A percentile compares a stretch with the other conserved stretches of the same genome.
Evolutionary conservation across 208 protist species (phyloP).

Genomic region (Wallacemonas sp.): DNA sequence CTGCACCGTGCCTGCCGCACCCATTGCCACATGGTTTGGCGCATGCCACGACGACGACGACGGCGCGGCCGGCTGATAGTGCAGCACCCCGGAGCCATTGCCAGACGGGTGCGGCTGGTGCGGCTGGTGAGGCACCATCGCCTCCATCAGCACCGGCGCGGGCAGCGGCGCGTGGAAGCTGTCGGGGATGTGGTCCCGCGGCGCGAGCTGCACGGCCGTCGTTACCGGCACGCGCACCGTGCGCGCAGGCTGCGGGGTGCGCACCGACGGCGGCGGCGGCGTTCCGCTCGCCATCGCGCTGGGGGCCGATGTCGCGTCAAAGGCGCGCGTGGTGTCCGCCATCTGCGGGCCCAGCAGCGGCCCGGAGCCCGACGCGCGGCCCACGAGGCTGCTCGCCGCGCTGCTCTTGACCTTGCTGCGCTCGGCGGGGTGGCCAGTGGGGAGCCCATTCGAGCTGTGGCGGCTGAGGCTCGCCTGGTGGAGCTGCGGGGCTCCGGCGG

Average conservation of each 20-base stretch:
- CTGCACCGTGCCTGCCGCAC: slow-evolving; percentile 24
- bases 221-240: background rate
- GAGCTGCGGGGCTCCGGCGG: slow-evolving; percentile 1
- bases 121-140: background rate
- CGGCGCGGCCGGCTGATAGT: background rate
- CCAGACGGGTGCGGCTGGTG: background rate
- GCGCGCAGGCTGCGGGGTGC: background rate
- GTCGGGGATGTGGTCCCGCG: background rate
- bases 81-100: background rate
- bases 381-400: too few species aligned
- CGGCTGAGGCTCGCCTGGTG: background rate
- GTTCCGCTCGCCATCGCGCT: background rate
- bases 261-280: background rate
- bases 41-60: too few species aligned
- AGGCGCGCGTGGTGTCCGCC: background rate
- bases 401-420: too few species aligned
- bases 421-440: too few species aligned
- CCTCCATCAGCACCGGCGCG: background rate
- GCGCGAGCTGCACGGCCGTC: background rate
- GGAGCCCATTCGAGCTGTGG: background rate
- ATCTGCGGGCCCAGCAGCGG: background rate
- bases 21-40: background rate
- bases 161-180: slow-evolving; percentile 9
- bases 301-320: background rate
- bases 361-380: background rate